Evolutionary conservation across 345 rosid species (phyloP).

Genomic region (sweet orange (Citrus sinensis)): DNA sequence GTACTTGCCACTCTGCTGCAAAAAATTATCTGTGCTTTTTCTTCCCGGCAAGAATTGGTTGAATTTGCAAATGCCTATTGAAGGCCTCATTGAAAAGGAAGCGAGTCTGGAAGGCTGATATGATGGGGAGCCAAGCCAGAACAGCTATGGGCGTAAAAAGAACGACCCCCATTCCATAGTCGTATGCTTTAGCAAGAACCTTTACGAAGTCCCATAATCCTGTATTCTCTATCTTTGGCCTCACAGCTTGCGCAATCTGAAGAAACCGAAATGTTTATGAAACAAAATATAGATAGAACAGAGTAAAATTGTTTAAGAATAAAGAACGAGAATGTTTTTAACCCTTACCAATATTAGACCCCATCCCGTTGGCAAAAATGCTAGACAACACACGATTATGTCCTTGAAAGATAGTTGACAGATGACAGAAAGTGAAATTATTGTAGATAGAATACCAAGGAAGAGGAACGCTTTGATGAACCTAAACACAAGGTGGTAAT

Average conservation of each 20-base stretch:
- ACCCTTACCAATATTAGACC: slow-evolving; percentile 79
- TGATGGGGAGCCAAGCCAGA: slow-evolving; percentile 88
- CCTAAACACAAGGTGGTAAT: slow-evolving; percentile 66
- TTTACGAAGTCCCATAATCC: slow-evolving; percentile 72
- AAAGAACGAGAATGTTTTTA: background rate
- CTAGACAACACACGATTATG: slow-evolving; percentile 74
- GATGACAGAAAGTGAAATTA: slow-evolving; percentile 57
- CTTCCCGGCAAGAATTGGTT: slow-evolving; percentile 88
- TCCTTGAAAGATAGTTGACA: slow-evolving; percentile 76
- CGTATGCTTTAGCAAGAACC: slow-evolving; percentile 81
- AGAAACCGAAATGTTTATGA: background rate
- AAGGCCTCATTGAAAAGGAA: slow-evolving; percentile 92
- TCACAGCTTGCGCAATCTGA: slow-evolving; percentile 89
- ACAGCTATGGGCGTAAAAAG: slow-evolving; percentile 81
- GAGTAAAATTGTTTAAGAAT: too few species aligned
- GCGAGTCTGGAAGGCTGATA: slow-evolving; percentile 81
- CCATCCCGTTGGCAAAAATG: slow-evolving; percentile 96
- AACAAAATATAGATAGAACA: background rate
- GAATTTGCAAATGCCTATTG: slow-evolving; percentile 79
- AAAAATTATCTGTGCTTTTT: slow-evolving; percentile 41
- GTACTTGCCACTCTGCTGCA: background rate
- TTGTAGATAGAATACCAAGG: slow-evolving; percentile 59
- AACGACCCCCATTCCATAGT: slow-evolving; percentile 89
- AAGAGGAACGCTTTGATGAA: slow-evolving; percentile 85
- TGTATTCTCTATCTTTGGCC: slow-evolving; percentile 68